Base-by-base conservation (phyloP, 2,329 filamentous ascomycete species). In the Cladophialophora bantiana region DNA sequence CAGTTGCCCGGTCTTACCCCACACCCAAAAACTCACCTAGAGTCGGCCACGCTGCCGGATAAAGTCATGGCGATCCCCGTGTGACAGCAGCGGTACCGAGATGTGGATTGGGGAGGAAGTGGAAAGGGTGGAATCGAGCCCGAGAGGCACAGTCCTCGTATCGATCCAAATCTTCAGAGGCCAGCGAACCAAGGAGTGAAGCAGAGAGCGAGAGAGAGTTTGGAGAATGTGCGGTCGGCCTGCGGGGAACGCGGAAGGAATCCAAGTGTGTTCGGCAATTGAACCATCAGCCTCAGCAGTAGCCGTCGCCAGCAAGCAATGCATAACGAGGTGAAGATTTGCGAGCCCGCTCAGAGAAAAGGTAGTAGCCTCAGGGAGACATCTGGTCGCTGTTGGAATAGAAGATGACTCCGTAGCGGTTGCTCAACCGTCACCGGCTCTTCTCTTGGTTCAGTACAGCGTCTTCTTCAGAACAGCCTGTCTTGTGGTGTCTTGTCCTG, bases 1-100 rank as follows among this genome's bases (percentile, higher is more conserved):
- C 64, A 52, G 64, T 66, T 60, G 59, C 64, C 64, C 64, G 59
- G 45, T 48, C 42, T 64, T 59, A 62, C 64, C 64, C 64, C 64
- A 66, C 64, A 66, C 64, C 31, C 45, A 13, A 20, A 50, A 26
- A 59, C 10, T 34, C 32, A 60, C 52, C 52, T 9, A 38, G 48
- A 20, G 4, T 42, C 26, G 59, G 18, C 40, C 31, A 35, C 53
- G 10, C 18, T 40, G 36, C 59, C 59, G 59, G 42, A 31, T 36
- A 62, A 59, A 54, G 35, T 31, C 48, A 26, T 38, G 64, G 42
- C 20, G 42, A 54, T 58, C 20, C 45, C 15, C 34, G 48, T 18
- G 50, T 59, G 57, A 31, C 40, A 26, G 10, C 42, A 20, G 45
- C 20, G 45, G 20, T 26, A 50, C 45, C 45, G 18, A 50, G 45